Evolutionary conservation across 495 filamentous ascomycete species (phyloP).

Genomic region (Podospora pseudocomata): DNA sequence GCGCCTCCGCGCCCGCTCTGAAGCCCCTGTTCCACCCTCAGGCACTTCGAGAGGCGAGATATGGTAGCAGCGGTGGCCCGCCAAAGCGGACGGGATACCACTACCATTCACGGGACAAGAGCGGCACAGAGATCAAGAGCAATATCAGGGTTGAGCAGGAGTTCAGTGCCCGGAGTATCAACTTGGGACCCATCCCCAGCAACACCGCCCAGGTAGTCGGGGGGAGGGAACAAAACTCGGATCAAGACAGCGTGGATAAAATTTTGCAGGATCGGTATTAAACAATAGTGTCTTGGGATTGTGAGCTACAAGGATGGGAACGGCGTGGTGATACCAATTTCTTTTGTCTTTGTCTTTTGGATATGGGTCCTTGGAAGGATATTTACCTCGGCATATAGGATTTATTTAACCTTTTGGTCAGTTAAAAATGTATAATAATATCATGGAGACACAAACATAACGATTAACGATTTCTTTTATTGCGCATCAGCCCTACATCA

Average conservation of each 20-base stretch:
- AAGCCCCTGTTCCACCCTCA: slow-evolving; percentile 35
- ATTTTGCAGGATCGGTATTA: neutral
- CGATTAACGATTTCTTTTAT: neutral
- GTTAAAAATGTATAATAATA: neutral
- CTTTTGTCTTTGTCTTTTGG: neutral
- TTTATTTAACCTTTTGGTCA: neutral
- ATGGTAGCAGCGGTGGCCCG: neutral
- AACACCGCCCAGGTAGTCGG: neutral
- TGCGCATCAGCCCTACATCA: too few relatives aligned
- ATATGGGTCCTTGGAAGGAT: neutral
- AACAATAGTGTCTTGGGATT: neutral
- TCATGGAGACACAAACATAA: neutral
- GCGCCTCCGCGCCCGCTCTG: slow-evolving; percentile 49
- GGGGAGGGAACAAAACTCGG: neutral
- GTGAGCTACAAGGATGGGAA: neutral
- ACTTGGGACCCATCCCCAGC: slow-evolving; percentile 2
- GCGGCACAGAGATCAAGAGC: neutral
- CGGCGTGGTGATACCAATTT: neutral
- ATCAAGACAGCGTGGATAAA: slow-evolving; percentile 2
- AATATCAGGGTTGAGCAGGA: slow-evolving; percentile 1
- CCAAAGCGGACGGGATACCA: slow-evolving; percentile 1
- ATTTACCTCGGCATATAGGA: neutral
- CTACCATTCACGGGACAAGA: neutral
- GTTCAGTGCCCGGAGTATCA: slow-evolving; percentile 1
- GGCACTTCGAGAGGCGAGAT: neutral